Conservation (phyloP, 2,329 filamentous ascomycete species). For the Orbilia ellipsospora region DNA sequence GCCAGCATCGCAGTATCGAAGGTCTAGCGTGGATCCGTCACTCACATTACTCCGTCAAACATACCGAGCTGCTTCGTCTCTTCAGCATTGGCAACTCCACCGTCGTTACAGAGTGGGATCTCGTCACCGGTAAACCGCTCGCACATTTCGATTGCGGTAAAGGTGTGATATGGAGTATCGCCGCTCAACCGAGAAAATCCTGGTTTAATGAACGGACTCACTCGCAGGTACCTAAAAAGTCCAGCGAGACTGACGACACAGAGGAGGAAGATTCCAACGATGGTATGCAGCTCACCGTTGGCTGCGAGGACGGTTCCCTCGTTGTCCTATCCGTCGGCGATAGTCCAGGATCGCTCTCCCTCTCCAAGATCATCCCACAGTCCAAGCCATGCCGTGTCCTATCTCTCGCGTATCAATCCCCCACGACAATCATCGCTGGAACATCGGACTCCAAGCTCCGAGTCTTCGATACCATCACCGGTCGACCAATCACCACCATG, state of each 20-base stretch:
- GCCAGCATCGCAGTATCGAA: conserved; percentile 86
- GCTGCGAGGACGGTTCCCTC: conserved; percentile 90
- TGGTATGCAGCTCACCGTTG: conserved; percentile 73
- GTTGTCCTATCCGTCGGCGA: conserved; percentile 88
- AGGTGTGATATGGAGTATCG: conserved; percentile 96
- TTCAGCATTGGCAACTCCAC: conserved; percentile 97
- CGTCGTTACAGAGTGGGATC: conserved; percentile 93
- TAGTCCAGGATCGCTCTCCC: conserved; percentile 62
- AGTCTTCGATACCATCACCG: conserved; percentile 84
- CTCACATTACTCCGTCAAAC: conserved; percentile 78
- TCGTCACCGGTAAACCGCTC: conserved; percentile 79
- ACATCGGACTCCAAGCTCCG: conserved; percentile 98
- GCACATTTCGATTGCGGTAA: conserved; percentile 90
- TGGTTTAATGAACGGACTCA: conserved; percentile 62
- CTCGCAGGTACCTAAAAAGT: conserved; percentile 59
- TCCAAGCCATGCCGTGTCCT: conserved; percentile 69
- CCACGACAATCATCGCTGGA: conserved; percentile 83
- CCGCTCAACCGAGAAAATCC: conserved; percentile 75
- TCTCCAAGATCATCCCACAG: conserved; percentile 48
- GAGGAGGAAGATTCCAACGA: conserved; percentile 61
- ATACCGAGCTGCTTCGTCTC: conserved; percentile 71
- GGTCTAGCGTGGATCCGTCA: conserved; percentile 92
- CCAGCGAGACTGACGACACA: conserved; percentile 59
- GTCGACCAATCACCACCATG: conserved; percentile 80
- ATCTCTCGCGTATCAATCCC: conserved; percentile 88